phyloP scores from a whole-genome alignment of 1,139 yeast genomes.

The Scheffersomyces titani region DNA sequence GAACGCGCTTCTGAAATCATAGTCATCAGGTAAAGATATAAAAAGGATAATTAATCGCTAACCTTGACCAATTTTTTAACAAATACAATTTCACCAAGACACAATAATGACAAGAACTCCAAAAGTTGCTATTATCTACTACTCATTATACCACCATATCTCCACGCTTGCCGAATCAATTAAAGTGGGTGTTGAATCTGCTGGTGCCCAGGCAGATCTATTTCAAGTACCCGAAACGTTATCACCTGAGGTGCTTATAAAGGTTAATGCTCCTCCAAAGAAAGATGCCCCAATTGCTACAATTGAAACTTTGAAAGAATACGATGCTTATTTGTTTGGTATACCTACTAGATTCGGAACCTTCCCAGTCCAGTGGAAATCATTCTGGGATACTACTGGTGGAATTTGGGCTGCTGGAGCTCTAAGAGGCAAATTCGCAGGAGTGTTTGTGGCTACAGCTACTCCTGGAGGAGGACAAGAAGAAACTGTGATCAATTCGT shows the following conservation, averaged over 20 bases:
- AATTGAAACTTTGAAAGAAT: constrained; percentile 53
- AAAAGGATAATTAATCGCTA: not conserved
- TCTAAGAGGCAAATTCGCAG: constrained; percentile 74
- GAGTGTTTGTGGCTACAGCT: constrained; percentile 77
- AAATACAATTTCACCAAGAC: not conserved
- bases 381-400: constrained; percentile 83
- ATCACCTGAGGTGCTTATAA: constrained; percentile 56
- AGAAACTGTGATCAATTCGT: constrained; percentile 61
- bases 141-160: constrained; percentile 82
- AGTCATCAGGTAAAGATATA: too few species aligned
- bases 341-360: constrained; percentile 84
- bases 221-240: constrained; percentile 83
- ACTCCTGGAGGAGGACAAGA: constrained; percentile 88
- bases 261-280: constrained; percentile 63
- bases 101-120: constrained; percentile 18
- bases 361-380: constrained; percentile 77
- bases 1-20: too few species aligned
- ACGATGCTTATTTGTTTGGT: constrained; percentile 80
- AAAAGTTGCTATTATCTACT: constrained; percentile 62
- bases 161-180: constrained; percentile 67
- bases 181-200: constrained; percentile 68
- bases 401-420: constrained; percentile 81
- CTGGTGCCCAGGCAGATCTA: constrained; percentile 73
- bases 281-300: constrained; percentile 72
- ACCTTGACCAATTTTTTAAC: not conserved